Base-by-base conservation (phyloP, 805 yeast species). In the Metahyphopichia silvanorum region DNA sequence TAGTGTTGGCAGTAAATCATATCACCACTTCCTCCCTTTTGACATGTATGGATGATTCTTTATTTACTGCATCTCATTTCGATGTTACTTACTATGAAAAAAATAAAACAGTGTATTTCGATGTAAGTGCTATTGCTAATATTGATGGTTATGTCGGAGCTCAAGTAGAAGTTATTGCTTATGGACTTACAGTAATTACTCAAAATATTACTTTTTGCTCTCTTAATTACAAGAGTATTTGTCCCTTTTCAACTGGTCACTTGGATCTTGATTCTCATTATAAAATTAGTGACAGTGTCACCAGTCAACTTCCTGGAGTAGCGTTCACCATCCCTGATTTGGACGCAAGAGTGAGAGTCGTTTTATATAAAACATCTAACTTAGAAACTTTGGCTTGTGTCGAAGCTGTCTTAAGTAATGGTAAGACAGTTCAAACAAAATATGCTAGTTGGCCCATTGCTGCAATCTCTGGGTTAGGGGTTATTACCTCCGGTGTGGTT, bases 391-490 rank as follows among this genome's bases (percentile, higher is more conserved):
- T 89, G 37, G 98, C 98, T 3, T 93, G 99, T 73, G 95, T 93
- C 10, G 86, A 84, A 53, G 97, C 97, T 0, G 69, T 77, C 10
- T 68, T 93, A 35, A 63, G 84, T 15, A 93, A 93, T 59, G 96
- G 93, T 37, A 88, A 85, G 51, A 89, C 98, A 1, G 98, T 93
- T 17, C 94, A 88, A 60, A 86, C 96, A 16, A 79, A 78, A 47
- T 88, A 82, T 45, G 96, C 93, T 3, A 76, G 94, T 4, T 91
- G 98, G 98, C 95, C 95, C 7, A 83, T 93, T 45, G 98, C 96
- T 4, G 89, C 87, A 15, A 74, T 93, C 26, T 77, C 96, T 3
- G 94, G 95, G 30, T 56, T 86, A 27, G 98, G 98, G 39, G 74
- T 93, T 30, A 56, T 88, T 28, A 82, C 94, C 4, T 85, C 97